Conservation (phyloP, 2,329 filamentous ascomycete genomes). For the Macroventuria anomochaeta region DNA sequence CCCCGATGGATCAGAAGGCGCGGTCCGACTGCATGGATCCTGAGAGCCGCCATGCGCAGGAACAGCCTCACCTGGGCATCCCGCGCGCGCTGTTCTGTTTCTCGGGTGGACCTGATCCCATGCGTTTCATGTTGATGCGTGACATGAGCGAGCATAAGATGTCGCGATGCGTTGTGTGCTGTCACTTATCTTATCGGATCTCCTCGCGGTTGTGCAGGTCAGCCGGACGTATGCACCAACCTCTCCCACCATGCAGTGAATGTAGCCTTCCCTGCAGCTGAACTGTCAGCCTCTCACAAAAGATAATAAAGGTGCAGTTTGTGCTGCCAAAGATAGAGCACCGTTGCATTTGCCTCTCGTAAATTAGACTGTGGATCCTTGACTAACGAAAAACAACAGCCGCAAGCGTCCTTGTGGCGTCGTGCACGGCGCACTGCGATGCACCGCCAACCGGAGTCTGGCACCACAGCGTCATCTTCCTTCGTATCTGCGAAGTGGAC, state of each 20-base stretch:
- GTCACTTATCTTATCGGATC: constrained; percentile 12
- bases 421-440: constrained; percentile 11
- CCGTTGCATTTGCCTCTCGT: constrained; percentile 13
- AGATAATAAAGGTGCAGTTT: constrained; percentile 1
- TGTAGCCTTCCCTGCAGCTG: constrained; percentile 2
- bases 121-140: constrained; percentile 1
- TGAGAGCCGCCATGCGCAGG: not conserved
- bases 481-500: constrained; percentile 4
- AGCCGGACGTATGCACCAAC: not conserved
- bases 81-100: not conserved
- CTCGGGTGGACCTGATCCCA: not conserved
- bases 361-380: constrained; percentile 9
- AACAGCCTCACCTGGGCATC: not conserved
- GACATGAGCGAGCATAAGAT: not conserved
- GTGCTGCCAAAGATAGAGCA: constrained; percentile 16
- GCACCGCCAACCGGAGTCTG: constrained; percentile 2
- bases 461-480: constrained; percentile 14
- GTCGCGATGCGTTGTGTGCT: not conserved
- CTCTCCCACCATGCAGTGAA: not conserved
- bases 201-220: constrained; percentile 10
- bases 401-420: constrained; percentile 15
- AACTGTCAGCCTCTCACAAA: not conserved
- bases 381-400: constrained; percentile 8
- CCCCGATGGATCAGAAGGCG: not conserved
- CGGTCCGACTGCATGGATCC: constrained; percentile 11